A percentile compares a stretch with the other conserved stretches of the same genome.
Conservation (phyloP, 768 basidiomycete species). For the Lentinula aciculospora region DNA sequence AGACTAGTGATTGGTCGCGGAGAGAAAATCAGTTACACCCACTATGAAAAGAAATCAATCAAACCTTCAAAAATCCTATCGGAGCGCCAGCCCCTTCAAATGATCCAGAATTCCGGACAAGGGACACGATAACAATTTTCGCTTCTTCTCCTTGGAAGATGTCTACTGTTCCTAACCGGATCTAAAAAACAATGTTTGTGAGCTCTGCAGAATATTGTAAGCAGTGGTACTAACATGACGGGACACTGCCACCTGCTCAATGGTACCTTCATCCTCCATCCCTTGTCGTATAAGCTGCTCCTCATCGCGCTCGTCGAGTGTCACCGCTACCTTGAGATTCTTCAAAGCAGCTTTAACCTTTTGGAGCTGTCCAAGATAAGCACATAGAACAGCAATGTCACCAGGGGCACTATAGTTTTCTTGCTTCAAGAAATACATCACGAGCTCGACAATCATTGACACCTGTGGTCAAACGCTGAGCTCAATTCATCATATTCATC, state of each 20-base stretch:
- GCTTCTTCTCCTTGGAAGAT: constrained; percentile 78
- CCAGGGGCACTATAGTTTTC: constrained; percentile 41
- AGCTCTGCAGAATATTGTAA: neutral
- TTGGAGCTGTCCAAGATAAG: constrained; percentile 40
- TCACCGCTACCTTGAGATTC: constrained; percentile 43
- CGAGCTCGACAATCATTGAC: constrained; percentile 37
- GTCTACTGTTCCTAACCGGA: constrained; percentile 69
- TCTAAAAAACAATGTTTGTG: constrained; percentile 26
- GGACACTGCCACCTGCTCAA: constrained; percentile 48
- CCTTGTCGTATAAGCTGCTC: constrained; percentile 52
- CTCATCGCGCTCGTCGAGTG: constrained; percentile 68
- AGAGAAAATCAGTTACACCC: neutral
- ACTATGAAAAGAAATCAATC: neutral
- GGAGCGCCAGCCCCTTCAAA: constrained; percentile 28
- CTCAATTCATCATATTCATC: neutral
- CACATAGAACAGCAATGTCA: constrained; percentile 43
- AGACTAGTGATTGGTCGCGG: neutral
- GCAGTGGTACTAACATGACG: constrained; percentile 34
- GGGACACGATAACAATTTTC: constrained; percentile 65
- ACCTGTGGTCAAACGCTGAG: constrained; percentile 22
- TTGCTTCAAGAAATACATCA: constrained; percentile 36
- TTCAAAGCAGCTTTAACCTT: constrained; percentile 32
- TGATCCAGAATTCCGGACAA: constrained; percentile 65
- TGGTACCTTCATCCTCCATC: constrained; percentile 22
- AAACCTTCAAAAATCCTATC: constrained; percentile 73